Conservation (phyloP, 1,284 basidiomycete species). For the Ustilago bromivora region DNA sequence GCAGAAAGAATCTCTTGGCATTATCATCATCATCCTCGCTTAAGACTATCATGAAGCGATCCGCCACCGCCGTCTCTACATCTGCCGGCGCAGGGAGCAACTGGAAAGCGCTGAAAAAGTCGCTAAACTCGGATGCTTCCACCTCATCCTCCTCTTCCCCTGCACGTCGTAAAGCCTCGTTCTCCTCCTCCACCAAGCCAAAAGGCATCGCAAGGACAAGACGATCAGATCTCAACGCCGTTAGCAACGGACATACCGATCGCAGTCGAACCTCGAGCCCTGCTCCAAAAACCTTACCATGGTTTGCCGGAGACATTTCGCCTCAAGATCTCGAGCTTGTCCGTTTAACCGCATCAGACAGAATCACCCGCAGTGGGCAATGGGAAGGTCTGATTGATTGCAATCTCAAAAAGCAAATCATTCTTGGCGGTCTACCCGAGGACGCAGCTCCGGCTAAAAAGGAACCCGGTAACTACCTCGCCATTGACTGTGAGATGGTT, state of each 20-base stretch:
- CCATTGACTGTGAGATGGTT: slow-evolving; percentile 98
- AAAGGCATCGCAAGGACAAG: slow-evolving; percentile 17
- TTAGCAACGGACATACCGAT: background rate
- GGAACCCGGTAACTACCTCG: slow-evolving; percentile 79
- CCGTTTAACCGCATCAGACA: slow-evolving; percentile 32
- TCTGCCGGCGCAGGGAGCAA: slow-evolving; percentile 56
- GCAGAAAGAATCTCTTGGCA: background rate
- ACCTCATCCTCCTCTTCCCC: slow-evolving; percentile 13
- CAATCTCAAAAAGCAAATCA: slow-evolving; percentile 52
- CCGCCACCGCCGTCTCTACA: slow-evolving; percentile 4
- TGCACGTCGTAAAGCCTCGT: slow-evolving; percentile 7
- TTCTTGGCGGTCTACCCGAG: slow-evolving; percentile 50
- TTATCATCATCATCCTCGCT: background rate
- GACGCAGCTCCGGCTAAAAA: slow-evolving; percentile 44
- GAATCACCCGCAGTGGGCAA: slow-evolving; percentile 40
- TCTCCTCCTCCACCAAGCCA: background rate
- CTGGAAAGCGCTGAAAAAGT: slow-evolving; percentile 62
- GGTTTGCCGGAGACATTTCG: slow-evolving; percentile 67
- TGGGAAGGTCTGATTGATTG: slow-evolving; percentile 57
- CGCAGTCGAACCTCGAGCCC: slow-evolving; percentile 27
- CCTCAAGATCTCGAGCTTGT: slow-evolving; percentile 63
- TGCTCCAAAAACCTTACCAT: slow-evolving; percentile 43
- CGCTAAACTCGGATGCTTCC: slow-evolving; percentile 35
- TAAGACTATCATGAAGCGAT: slow-evolving; percentile 25
- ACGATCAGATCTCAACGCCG: background rate